Evolutionary conservation across 2,329 filamentous ascomycete genomes (phyloP).

Genomic region (Arthrobotrys megalospora): DNA sequence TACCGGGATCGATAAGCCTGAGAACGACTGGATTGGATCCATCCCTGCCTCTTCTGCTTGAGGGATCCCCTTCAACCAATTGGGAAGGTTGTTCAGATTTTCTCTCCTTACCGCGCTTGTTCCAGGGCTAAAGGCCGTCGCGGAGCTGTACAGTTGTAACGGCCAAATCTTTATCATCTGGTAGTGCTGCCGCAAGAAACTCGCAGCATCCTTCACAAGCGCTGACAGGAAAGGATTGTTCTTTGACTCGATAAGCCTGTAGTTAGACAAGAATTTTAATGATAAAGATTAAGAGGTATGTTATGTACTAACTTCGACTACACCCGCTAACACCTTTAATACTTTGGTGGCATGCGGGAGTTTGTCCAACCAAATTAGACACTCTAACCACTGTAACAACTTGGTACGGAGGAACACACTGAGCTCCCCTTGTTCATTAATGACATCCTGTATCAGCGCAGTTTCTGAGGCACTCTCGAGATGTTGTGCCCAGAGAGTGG

Average conservation of each 20-base stretch:
- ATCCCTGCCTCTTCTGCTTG: background rate
- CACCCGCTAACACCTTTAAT: background rate
- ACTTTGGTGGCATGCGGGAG: background rate
- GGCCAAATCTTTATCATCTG: conserved; percentile 57
- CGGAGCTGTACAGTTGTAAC: conserved; percentile 62
- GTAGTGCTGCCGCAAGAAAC: conserved; percentile 40
- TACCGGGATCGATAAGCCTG: no score
- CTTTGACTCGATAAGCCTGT: background rate
- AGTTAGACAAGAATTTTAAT: background rate
- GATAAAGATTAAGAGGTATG: no score
- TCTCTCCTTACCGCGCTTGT: conserved; percentile 47
- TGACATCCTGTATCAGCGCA: conserved; percentile 23
- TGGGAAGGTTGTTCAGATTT: conserved; percentile 57
- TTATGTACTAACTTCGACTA: background rate
- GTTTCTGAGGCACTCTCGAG: conserved; percentile 56
- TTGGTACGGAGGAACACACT: conserved; percentile 63
- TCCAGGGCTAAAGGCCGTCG: conserved; percentile 61
- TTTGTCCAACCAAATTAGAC: conserved; percentile 63
- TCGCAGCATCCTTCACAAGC: background rate
- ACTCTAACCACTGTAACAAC: conserved; percentile 65
- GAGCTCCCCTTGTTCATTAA: conserved; percentile 42
- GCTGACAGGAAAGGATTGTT: background rate
- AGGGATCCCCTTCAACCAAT: conserved; percentile 57
- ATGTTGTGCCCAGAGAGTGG: conserved; percentile 64
- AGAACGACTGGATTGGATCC: no score